phyloP scores from a whole-genome alignment of 1,284 basidiomycete species.

The Rhizopogon hawkerae region DNA sequence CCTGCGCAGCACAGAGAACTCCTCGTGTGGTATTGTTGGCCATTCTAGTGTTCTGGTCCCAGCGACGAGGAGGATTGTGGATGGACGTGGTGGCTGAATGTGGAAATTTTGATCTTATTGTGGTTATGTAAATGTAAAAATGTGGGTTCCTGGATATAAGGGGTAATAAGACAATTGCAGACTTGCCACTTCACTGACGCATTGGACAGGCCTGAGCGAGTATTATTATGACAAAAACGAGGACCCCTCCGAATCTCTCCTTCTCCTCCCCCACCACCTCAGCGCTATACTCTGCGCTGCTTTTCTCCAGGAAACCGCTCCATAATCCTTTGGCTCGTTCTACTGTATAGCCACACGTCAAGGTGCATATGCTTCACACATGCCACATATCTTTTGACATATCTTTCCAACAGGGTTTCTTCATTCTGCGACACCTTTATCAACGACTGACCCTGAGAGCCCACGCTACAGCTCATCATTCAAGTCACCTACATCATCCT shows the following conservation, averaged over 20 bases:
- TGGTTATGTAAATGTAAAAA: conserved; percentile 2
- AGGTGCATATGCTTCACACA: conserved; percentile 7
- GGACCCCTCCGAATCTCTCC: neutral
- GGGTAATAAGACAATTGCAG: conserved; percentile 9
- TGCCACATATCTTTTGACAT: conserved; percentile 1
- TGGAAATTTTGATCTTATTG: conserved; percentile 6
- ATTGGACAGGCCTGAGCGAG: neutral
- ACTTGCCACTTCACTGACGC: neutral
- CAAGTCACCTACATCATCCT: neutral
- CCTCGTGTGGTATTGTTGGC: too few species aligned
- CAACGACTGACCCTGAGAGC: neutral
- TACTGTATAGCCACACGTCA: conserved; percentile 8
- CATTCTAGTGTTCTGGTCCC: neutral
- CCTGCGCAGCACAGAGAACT: too few species aligned
- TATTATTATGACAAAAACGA: conserved; percentile 1
- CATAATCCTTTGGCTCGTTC: neutral
- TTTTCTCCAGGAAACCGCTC: neutral
- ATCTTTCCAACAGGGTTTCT: neutral
- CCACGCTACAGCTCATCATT: neutral
- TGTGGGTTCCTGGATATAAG: conserved; percentile 9
- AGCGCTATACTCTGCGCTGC: neutral
- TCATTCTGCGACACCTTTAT: neutral
- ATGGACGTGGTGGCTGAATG: neutral
- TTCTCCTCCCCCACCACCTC: conserved; percentile 3
- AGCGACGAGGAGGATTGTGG: neutral